Base-by-base conservation (phyloP, 2,329 filamentous ascomycete species). In the Aureobasidium sp. region DNA sequence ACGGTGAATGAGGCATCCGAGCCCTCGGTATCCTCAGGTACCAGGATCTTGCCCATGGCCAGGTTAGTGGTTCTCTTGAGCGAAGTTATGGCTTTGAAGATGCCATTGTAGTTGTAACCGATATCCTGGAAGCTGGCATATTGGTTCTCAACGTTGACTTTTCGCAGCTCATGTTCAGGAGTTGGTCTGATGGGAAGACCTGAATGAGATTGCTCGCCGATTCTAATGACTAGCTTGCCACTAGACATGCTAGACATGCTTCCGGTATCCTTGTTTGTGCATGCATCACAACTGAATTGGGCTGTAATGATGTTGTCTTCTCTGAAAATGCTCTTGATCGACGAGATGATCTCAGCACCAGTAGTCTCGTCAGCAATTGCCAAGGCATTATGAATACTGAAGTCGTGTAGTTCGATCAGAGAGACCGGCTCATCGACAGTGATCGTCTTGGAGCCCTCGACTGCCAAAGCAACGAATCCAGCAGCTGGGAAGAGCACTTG, bases 131-230 rank as follows among this genome's bases (percentile, higher is more conserved):
- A 41, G 1, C 53, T 52, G 3, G 60, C 47, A 58, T 71, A 71
- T 53, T 69, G 66, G 6, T 48, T 27, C 1, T 63, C 63, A 5
- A 44, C 36, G 11, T 65, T 45, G 27, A 65, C 50, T n/a, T 45
- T 32, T 15, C 44, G 49, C 41, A 63, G 29, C 15, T 45, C 25
- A 3, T 27, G 41, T 11, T 21, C 34, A 6, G 52, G 52, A 9
- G 54, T 29, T 9, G 54, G 15, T 25, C 60, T 39, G 36, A 49
- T 32, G 9, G 60, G 63, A 2, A 64, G 48, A 47, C 53, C 47
- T 8, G 39, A 34, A 5, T 76, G 72, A 55, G 79, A 77, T 9
- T 41, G 53, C 48, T 49, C 27, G 9, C 60, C 63, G 2, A 62
- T 42, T 39, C 13, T n/a, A 27, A 63, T 50, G 25, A 48, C 36